A percentile compares a stretch with the other conserved stretches of the same genome.
Evolutionary conservation across 176 grass and related monocot genomes (phyloP).

Genomic region (Aegilops longissima): DNA sequence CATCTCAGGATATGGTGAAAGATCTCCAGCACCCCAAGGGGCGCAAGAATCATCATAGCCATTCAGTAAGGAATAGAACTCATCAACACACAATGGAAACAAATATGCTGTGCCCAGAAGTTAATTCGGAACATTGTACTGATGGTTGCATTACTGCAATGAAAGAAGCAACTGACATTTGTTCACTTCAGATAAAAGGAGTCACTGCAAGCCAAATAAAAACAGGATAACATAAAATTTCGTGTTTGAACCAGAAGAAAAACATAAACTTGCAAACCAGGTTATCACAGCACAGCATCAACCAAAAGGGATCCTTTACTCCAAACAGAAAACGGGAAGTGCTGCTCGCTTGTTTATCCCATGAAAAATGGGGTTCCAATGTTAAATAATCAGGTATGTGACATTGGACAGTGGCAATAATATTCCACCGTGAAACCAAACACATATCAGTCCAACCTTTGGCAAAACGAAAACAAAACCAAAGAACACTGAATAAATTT

Average conservation of each 20-base stretch:
- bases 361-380: neutral
- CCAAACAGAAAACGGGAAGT: neutral
- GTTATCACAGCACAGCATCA: neutral
- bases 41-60: neutral
- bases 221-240: neutral
- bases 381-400: neutral
- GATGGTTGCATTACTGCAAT: neutral
- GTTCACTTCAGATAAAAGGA: neutral
- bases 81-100: neutral
- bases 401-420: neutral
- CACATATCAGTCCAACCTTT: neutral
- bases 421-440: neutral
- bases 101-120: neutral
- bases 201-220: neutral
- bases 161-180: neutral
- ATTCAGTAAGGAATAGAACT: neutral
- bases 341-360: neutral
- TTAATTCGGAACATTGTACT: neutral
- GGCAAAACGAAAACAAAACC: neutral
- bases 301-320: neutral
- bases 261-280: neutral
- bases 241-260: neutral
- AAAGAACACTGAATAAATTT: neutral
- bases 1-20: neutral
- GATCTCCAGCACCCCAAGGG: neutral